Conservation (phyloP, 768 basidiomycete genomes). For the Pulveroboletus sp. region DNA sequence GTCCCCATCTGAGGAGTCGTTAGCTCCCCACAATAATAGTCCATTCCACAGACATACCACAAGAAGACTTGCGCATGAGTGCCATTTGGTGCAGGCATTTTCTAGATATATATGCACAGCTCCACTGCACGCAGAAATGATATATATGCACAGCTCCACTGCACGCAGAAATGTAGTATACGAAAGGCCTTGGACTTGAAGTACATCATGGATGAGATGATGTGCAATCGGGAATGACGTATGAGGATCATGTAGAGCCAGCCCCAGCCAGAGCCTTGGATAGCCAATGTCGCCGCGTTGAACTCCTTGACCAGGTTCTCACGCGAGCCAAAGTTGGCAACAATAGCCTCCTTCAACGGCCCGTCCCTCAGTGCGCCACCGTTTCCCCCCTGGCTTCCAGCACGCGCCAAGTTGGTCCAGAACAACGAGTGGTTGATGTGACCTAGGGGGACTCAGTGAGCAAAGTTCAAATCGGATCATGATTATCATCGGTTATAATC, state of each 20-base stretch:
- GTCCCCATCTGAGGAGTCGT: slow-evolving; percentile 55
- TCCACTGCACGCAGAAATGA: neutral
- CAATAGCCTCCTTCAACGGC: slow-evolving; percentile 65
- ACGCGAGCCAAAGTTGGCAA: slow-evolving; percentile 60
- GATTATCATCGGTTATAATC: slow-evolving; percentile 6
- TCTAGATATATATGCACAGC: too few species aligned
- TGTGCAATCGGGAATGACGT: neutral
- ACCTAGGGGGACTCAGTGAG: slow-evolving; percentile 32
- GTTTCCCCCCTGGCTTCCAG: slow-evolving; percentile 55
- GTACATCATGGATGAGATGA: neutral
- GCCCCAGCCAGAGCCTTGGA: slow-evolving; percentile 96
- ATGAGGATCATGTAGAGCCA: slow-evolving; percentile 68
- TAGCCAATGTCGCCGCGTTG: slow-evolving; percentile 79
- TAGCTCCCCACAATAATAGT: slow-evolving; percentile 1
- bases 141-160: neutral
- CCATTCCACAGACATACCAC: slow-evolving; percentile 25
- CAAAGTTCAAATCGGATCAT: neutral
- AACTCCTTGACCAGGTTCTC: slow-evolving; percentile 77
- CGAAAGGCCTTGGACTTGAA: too few species aligned
- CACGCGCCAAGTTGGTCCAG: slow-evolving; percentile 90
- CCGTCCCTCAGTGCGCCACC: slow-evolving; percentile 64
- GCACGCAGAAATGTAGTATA: neutral
- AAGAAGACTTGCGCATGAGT: slow-evolving; percentile 27
- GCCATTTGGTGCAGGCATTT: slow-evolving; percentile 27
- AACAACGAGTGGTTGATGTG: slow-evolving; percentile 96